Conservation (phyloP, 169 alveolate genomes). For the Toxoplasma gondii region DNA sequence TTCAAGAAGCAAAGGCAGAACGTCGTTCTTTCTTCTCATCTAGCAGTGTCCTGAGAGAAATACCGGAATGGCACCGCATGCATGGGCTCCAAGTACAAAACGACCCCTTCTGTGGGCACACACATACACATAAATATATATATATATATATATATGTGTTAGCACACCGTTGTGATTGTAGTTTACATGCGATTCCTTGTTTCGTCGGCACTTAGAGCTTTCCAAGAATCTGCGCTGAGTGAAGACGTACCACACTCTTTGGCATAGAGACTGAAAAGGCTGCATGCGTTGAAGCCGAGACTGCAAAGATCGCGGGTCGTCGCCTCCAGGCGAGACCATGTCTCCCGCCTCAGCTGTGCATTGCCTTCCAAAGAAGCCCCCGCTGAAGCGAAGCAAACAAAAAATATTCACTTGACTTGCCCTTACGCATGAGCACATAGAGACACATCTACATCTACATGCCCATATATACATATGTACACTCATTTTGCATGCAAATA, state of each 20-base stretch:
- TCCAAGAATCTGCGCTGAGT: too few species aligned
- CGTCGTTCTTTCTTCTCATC: not conserved
- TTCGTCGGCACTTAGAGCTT: not conserved
- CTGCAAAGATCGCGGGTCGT: slow-evolving; percentile 58
- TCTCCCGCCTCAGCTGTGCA: slow-evolving; percentile 48
- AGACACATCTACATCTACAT: not conserved
- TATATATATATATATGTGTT: not conserved
- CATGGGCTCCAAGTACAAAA: too few species aligned
- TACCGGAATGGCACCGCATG: too few species aligned
- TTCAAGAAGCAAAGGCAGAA: not conserved
- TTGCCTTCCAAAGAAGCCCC: slow-evolving; percentile 48
- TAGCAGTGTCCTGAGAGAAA: too few species aligned
- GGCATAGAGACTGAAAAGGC: slow-evolving; percentile 80
- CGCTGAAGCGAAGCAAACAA: slow-evolving; percentile 12
- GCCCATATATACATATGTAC: not conserved
- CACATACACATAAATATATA: not conserved
- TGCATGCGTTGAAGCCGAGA: slow-evolving; percentile 62
- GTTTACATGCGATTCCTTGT: not conserved
- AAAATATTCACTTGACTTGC: not conserved
- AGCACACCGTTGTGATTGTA: not conserved
- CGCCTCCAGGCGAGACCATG: slow-evolving; percentile 56
- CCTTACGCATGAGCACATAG: not conserved
- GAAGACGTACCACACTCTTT: slow-evolving; percentile 73
- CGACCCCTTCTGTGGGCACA: not conserved
- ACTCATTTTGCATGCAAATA: not conserved